Conservation (phyloP, 202 grass and related monocot genomes). For the Zoysia matrella region DNA sequence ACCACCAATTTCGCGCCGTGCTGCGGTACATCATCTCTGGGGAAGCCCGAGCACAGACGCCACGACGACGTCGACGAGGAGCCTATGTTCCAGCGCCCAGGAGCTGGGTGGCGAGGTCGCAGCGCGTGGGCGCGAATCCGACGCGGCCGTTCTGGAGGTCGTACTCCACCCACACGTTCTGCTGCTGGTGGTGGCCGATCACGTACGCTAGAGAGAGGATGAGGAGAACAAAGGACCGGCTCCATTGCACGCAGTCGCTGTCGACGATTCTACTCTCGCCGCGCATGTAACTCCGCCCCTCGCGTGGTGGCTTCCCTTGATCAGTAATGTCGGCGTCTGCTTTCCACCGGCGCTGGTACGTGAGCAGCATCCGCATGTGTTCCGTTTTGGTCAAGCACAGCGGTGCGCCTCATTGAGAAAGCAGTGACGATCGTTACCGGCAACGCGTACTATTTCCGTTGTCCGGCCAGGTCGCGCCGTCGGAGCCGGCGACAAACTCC, state of each 20-base stretch:
- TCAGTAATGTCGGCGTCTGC: too few species aligned
- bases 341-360: too few species aligned
- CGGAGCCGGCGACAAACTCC: neutral
- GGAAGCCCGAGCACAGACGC: too few species aligned
- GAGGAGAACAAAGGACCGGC: too few species aligned
- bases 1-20: slow-evolving; percentile 45
- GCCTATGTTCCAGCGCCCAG: slow-evolving; percentile 28
- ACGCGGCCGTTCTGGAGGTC: neutral
- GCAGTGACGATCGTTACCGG: neutral
- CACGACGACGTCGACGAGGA: too few species aligned
- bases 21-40: neutral
- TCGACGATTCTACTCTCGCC: too few species aligned
- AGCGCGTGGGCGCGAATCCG: slow-evolving; percentile 68
- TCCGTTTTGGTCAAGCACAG: too few species aligned
- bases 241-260: too few species aligned
- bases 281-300: too few species aligned
- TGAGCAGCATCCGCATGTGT: too few species aligned
- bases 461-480: slow-evolving; percentile 28
- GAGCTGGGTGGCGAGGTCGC: slow-evolving; percentile 57
- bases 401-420: neutral
- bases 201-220: slow-evolving; percentile 48
- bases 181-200: slow-evolving; percentile 90
- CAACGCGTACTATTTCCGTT: neutral
- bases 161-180: too few species aligned
- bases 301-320: too few species aligned